These are phyloP conservation scores for Patellifolia procumbens DNA, from an alignment of 179 eudicot genomes.

Conservation along the genomic window DNA sequence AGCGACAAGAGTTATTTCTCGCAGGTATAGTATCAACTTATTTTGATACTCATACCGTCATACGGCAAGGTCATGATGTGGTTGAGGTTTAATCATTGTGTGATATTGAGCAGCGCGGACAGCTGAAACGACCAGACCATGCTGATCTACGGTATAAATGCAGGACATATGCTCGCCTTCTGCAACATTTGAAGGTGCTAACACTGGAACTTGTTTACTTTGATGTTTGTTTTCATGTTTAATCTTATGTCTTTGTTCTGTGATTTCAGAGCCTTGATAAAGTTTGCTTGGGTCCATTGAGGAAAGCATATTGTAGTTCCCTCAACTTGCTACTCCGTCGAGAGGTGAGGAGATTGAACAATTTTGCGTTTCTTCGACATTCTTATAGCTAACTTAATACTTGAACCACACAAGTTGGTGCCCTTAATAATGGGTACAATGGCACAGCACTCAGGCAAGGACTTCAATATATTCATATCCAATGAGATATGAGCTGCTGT, in stretches of 20 bases:
- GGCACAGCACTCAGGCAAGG: neutral
- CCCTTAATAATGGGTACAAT: neutral
- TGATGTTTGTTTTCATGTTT: constrained; percentile 17
- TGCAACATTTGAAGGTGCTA: constrained; percentile 87
- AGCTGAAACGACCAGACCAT: constrained; percentile 95
- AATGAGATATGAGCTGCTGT: constrained; percentile 10
- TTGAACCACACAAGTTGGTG: neutral
- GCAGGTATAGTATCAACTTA: constrained; percentile 52
- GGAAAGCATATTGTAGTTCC: constrained; percentile 94
- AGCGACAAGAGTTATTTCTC: constrained; percentile 97
- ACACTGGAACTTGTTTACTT: neutral
- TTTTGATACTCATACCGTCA: neutral
- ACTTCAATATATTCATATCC: neutral
- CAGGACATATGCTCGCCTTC: constrained; percentile 96
- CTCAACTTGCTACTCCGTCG: constrained; percentile 89
- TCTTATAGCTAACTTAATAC: constrained; percentile 1
- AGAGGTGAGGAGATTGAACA: constrained; percentile 61
- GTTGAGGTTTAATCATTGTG: constrained; percentile 21
- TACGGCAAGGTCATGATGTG: constrained; percentile 3
- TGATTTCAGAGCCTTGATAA: constrained; percentile 77
- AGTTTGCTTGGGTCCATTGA: constrained; percentile 73
- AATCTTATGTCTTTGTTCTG: constrained; percentile 12
- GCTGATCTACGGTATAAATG: constrained; percentile 94
- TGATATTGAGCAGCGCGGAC: constrained; percentile 76
- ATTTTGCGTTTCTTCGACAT: neutral